phyloP scores from a whole-genome alignment of 2,329 filamentous ascomycete genomes.

The Ophiognomonia clavigignenti-juglandacearum region DNA sequence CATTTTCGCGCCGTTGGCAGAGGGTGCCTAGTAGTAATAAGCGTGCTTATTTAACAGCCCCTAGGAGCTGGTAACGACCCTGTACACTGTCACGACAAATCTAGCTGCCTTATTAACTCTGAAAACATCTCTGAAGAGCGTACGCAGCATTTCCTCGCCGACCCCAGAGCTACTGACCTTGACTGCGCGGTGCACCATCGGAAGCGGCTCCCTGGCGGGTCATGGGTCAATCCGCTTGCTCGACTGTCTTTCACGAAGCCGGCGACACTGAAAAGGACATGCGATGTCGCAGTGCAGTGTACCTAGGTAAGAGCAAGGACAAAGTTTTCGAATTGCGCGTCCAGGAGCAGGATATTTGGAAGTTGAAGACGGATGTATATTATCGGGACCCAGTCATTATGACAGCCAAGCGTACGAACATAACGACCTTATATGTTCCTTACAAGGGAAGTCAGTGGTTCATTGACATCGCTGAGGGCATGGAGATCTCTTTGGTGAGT shows the following conservation, averaged over 20 bases:
- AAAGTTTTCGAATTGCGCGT: neutral
- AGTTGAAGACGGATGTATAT: neutral
- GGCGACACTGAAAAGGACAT: neutral
- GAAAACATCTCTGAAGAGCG: too few species aligned
- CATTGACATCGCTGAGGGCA: neutral
- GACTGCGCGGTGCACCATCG: too few species aligned
- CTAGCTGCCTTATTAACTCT: too few species aligned
- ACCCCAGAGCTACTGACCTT: too few species aligned
- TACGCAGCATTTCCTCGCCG: too few species aligned
- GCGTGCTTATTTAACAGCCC: too few species aligned
- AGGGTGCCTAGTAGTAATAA: too few species aligned
- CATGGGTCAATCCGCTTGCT: neutral
- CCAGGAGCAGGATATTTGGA: neutral
- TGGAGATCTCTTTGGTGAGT: constrained; percentile 3
- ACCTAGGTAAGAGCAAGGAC: too few species aligned
- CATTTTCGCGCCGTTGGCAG: too few species aligned
- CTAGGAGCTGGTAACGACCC: too few species aligned
- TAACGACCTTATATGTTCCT: neutral
- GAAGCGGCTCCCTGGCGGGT: neutral
- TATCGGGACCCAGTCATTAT: neutral
- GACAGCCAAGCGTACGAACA: neutral
- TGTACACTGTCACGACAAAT: too few species aligned
- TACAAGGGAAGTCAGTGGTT: neutral
- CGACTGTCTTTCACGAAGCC: neutral
- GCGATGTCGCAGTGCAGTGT: neutral